A percentile compares a stretch with the other conserved stretches of the same genome.
Conservation (phyloP, 2,329 filamentous ascomycete genomes). For the Tolypocladium tundrense region DNA sequence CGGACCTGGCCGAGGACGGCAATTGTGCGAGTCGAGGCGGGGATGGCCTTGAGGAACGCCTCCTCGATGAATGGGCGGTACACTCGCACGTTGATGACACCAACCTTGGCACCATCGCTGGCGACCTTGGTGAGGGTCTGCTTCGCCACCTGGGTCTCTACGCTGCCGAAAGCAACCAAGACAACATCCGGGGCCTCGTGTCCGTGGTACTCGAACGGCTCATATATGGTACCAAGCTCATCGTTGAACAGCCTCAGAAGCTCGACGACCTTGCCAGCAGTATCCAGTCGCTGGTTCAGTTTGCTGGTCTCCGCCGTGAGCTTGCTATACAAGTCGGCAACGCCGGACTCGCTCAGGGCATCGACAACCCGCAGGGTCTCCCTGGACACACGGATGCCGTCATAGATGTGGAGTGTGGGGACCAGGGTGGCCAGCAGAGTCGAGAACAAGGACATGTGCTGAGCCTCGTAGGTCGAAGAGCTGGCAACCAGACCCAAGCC, state of each 20-base stretch:
- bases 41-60: constrained; percentile 75
- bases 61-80: constrained; percentile 96
- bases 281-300: constrained; percentile 59
- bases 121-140: constrained; percentile 69
- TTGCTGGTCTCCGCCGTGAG: constrained; percentile 52
- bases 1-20: constrained; percentile 84
- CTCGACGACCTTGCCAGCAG: constrained; percentile 60
- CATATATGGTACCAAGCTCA: constrained; percentile 88
- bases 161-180: constrained; percentile 83
- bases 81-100: constrained; percentile 82
- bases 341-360: constrained; percentile 60
- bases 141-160: constrained; percentile 76
- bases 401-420: constrained; percentile 81
- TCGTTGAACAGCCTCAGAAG: constrained; percentile 70
- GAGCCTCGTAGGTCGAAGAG: constrained; percentile 77
- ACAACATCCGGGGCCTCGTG: constrained; percentile 72
- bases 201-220: constrained; percentile 87
- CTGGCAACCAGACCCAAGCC: constrained; percentile 80
- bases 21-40: constrained; percentile 63
- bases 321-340: constrained; percentile 59
- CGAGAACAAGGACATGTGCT: constrained; percentile 89
- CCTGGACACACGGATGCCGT: constrained; percentile 71
- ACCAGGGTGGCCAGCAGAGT: constrained; percentile 69
- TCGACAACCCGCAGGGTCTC: constrained; percentile 79
- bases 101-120: constrained; percentile 64